Conservation (phyloP, 805 yeast species). For the Yueomyces sp. region DNA sequence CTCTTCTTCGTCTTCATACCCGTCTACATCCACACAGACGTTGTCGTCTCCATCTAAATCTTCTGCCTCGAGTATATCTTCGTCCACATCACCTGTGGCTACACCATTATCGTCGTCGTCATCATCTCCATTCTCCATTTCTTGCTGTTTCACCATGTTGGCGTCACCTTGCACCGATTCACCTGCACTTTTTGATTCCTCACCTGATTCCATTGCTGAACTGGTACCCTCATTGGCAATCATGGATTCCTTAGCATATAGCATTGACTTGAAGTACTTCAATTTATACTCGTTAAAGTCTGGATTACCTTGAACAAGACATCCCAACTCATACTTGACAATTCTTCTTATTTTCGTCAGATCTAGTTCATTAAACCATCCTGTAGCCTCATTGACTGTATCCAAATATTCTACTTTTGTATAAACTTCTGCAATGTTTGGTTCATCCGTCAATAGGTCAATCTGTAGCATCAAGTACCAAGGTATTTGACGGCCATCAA, state of each 20-base stretch:
- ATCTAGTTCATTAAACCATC: conserved; percentile 63
- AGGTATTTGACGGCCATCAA: conserved; percentile 63
- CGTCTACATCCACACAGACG: conserved; percentile 9
- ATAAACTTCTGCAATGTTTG: conserved; percentile 36
- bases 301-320: conserved; percentile 38
- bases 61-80: conserved; percentile 17
- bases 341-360: conserved; percentile 54
- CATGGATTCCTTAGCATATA: conserved; percentile 27
- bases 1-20: conserved; percentile 9
- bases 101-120: conserved; percentile 2
- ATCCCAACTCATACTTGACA: conserved; percentile 56
- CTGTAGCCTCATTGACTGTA: conserved; percentile 28
- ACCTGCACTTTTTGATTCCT: conserved; percentile 12
- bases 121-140: conserved; percentile 3
- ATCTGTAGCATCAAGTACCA: conserved; percentile 61
- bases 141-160: not conserved
- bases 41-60: conserved; percentile 20
- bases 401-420: conserved; percentile 41
- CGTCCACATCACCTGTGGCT: conserved; percentile 2
- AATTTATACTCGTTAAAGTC: conserved; percentile 30
- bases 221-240: conserved; percentile 6
- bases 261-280: conserved; percentile 29
- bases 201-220: not conserved
- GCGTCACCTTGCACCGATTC: conserved; percentile 18
- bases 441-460: conserved; percentile 58